A percentile compares a stretch with the other conserved stretches of the same genome.
Conservation (phyloP, 2,329 filamentous ascomycete genomes). For the Fusarium succisae region DNA sequence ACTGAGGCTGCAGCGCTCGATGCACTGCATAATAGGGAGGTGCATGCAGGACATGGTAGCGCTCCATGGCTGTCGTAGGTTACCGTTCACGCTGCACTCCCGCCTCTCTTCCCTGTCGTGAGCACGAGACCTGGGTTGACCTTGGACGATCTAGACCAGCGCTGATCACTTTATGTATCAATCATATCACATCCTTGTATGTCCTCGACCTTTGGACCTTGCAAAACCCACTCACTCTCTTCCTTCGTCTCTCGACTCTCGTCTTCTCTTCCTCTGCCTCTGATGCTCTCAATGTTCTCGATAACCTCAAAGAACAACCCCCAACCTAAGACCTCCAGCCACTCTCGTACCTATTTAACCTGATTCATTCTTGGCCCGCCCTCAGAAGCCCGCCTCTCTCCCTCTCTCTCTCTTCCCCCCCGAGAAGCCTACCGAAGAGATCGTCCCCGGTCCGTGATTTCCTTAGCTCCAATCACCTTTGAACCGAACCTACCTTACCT, state of each 20-base stretch:
- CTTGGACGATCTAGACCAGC: constrained; percentile 24
- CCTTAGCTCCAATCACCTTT: constrained; percentile 16
- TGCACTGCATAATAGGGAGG: neutral
- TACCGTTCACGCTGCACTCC: neutral
- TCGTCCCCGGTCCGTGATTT: constrained; percentile 25
- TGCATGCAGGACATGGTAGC: neutral
- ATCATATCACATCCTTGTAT: constrained; percentile 10
- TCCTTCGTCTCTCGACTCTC: neutral
- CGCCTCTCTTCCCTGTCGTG: neutral
- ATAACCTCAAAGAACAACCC: neutral
- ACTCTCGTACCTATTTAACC: neutral
- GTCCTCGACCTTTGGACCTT: neutral
- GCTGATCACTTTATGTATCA: constrained; percentile 23
- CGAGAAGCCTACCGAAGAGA: constrained; percentile 4
- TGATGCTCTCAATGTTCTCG: neutral
- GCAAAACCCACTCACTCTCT: neutral
- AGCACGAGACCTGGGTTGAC: constrained; percentile 24
- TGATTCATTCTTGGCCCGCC: neutral
- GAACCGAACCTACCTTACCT: constrained; percentile 3
- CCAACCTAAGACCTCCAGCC: neutral
- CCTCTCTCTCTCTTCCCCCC: neutral
- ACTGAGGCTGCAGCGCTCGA: neutral
- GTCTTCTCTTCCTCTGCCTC: neutral
- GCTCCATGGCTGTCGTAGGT: neutral
- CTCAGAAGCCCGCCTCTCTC: neutral